Percentiles rank a stretch among this genome's conserved stretches.
Conservation (phyloP, 2,329 filamentous ascomycete species). For the Zymoseptoria brevis region DNA sequence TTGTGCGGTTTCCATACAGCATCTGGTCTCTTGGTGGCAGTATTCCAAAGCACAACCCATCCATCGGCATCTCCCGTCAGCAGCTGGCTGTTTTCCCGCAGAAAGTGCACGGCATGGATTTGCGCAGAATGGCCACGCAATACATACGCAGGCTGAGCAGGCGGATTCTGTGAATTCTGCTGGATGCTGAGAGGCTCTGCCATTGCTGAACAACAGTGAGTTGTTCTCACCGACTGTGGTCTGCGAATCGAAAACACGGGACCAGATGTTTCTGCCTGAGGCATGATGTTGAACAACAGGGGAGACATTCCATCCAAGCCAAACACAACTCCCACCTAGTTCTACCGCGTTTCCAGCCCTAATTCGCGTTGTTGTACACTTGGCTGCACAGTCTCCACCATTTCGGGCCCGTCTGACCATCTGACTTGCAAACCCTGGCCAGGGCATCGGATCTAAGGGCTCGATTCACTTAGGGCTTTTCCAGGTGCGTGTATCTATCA, state of each 20-base stretch:
- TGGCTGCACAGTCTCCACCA: too few species aligned
- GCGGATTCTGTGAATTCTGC: conserved; percentile 28
- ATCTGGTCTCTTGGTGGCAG: conserved; percentile 69
- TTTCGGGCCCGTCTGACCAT: background rate
- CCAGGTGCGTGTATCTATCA: background rate
- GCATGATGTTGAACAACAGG: background rate
- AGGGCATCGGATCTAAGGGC: background rate
- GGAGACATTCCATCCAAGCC: background rate
- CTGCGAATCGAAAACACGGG: too few species aligned
- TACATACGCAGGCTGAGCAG: conserved; percentile 57
- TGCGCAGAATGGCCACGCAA: conserved; percentile 78
- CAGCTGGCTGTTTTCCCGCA: conserved; percentile 65
- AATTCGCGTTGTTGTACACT: background rate
- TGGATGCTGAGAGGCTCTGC: background rate
- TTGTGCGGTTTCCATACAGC: conserved; percentile 84
- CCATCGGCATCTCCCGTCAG: conserved; percentile 85
- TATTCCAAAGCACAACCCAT: conserved; percentile 78
- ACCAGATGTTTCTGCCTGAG: background rate
- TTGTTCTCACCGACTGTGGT: background rate
- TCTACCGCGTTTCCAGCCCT: background rate
- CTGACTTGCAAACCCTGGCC: background rate
- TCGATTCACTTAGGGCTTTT: background rate
- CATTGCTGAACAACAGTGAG: background rate
- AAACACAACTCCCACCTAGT: background rate
- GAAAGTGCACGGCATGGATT: conserved; percentile 69